Percentiles rank a stretch among this genome's conserved stretches.
phyloP scores from a whole-genome alignment of 148 eudicot species.

The Bassia scoparia region DNA sequence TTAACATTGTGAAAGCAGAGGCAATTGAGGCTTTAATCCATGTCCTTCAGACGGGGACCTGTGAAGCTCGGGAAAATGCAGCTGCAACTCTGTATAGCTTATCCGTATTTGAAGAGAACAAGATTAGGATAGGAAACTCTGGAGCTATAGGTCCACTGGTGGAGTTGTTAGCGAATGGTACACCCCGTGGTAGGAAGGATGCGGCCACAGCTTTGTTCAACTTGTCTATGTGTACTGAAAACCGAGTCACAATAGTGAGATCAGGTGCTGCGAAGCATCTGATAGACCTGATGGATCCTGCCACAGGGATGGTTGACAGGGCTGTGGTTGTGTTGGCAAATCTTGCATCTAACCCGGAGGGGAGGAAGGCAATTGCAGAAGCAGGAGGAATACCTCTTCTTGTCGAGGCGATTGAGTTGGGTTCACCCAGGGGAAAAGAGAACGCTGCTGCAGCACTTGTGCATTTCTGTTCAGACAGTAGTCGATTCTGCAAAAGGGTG shows the following conservation, averaged over 20 bases:
- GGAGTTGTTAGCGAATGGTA: conserved; percentile 63
- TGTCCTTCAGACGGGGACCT: conserved; percentile 69
- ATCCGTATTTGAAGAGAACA: conserved; percentile 61
- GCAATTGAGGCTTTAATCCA: conserved; percentile 75
- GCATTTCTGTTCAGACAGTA: conserved; percentile 67
- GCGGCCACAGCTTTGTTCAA: conserved; percentile 80
- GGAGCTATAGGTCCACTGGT: conserved; percentile 81
- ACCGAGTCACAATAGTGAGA: conserved; percentile 57
- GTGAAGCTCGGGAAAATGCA: conserved; percentile 81
- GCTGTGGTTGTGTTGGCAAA: conserved; percentile 83
- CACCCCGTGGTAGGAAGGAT: conserved; percentile 82
- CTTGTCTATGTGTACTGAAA: conserved; percentile 68
- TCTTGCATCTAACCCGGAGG: conserved; percentile 65
- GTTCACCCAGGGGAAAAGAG: conserved; percentile 88
- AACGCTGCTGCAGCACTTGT: conserved; percentile 85
- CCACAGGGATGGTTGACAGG: conserved; percentile 84
- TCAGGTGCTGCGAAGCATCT: conserved; percentile 74
- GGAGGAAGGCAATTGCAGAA: conserved; percentile 63
- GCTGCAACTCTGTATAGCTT: conserved; percentile 85
- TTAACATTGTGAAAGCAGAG: conserved; percentile 60
- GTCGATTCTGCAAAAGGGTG: conserved; percentile 51
- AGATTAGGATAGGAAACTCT: conserved; percentile 52
- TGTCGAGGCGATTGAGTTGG: conserved; percentile 86
- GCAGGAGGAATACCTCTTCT: conserved; percentile 72
- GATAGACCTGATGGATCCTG: conserved; percentile 81